Base-by-base conservation (phyloP, 768 basidiomycete genomes). In the Lactarius sanguifluus region DNA sequence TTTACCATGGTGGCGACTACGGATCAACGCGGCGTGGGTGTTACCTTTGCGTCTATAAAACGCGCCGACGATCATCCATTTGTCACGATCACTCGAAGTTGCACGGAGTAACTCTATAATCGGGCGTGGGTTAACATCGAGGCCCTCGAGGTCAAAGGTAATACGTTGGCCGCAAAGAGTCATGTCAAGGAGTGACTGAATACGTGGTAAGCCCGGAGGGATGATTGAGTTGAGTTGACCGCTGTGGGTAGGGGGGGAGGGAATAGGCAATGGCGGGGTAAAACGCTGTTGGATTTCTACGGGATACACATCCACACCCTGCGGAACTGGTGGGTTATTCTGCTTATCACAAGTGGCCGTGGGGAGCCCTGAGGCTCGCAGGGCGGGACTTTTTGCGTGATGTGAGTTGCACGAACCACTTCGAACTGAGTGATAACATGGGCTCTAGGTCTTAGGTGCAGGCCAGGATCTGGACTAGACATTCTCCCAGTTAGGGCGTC, bases 31-130 rank as follows among this genome's bases (percentile, higher is more conserved):
- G 45, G 81, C 79, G 9, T 61, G 32, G n/a, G 79, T 71, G 60
- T 83, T 80, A n/a, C 81, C 81, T 30, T 70, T 77, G 28, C 83
- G 77, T 57, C 85, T 82, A 74, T 86, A 86, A 68, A 79, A 77
- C 1, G 80, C 83, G 7, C 76, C 85, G 20, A 84, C 82, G 15
- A 81, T 76, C 79, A 87, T 82, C 83, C 85, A 87, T 65, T 78
- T 82, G 34, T 79, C 83, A 58, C 81, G 78, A 67, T 83, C 84
- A 55, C 80, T 80, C 6, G 75, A 73, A 2, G 82, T 79, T 5
- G 73, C 66, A 64, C 78, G 81, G 6, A 88, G 76, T 12, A 85
- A 72, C 47, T 77, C 73, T 41, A 86, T 83, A 60, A 84, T 79
- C 9, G 77, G 73, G 34, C 70, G 67, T 8, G 83, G 81, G 71